Evolutionary conservation across 1,284 basidiomycete genomes (phyloP).

Genomic region (Trichosporon faecale): DNA sequence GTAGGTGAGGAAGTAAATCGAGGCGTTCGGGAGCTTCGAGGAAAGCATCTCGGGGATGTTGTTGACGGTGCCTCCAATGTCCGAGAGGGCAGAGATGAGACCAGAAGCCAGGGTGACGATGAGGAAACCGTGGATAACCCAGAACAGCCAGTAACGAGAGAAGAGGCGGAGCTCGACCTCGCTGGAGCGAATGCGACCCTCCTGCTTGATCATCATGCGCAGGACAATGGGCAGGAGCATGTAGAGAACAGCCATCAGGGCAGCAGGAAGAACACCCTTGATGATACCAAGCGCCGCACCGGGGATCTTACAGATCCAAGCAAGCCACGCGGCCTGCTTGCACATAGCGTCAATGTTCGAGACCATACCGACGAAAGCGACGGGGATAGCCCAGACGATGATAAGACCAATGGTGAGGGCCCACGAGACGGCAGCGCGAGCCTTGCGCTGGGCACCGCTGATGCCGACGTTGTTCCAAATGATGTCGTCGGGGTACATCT

Average conservation of each 20-base stretch:
- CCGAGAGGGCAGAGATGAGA: constrained; percentile 65
- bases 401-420: constrained; percentile 57
- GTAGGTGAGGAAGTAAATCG: constrained; percentile 86
- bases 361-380: constrained; percentile 79
- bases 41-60: constrained; percentile 68
- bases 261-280: constrained; percentile 82
- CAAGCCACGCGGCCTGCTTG: constrained; percentile 53
- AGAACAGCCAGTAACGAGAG: constrained; percentile 88
- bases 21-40: constrained; percentile 71
- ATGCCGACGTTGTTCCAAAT: constrained; percentile 74
- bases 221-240: constrained; percentile 85
- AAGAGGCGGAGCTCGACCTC: constrained; percentile 86
- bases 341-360: constrained; percentile 78
- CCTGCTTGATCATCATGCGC: constrained; percentile 49
- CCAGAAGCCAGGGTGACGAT: constrained; percentile 80
- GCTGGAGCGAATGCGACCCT: constrained; percentile 57
- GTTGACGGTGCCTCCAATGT: constrained; percentile 62
- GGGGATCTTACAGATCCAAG: constrained; percentile 75
- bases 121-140: constrained; percentile 86
- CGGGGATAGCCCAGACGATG: constrained; percentile 58
- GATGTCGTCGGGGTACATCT: constrained; percentile 75
- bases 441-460: constrained; percentile 56
- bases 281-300: constrained; percentile 67
- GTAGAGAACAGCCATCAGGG: constrained; percentile 82
- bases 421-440: constrained; percentile 56